Conservation (phyloP, 2,329 filamentous ascomycete species). For the Colletotrichum musicola region DNA sequence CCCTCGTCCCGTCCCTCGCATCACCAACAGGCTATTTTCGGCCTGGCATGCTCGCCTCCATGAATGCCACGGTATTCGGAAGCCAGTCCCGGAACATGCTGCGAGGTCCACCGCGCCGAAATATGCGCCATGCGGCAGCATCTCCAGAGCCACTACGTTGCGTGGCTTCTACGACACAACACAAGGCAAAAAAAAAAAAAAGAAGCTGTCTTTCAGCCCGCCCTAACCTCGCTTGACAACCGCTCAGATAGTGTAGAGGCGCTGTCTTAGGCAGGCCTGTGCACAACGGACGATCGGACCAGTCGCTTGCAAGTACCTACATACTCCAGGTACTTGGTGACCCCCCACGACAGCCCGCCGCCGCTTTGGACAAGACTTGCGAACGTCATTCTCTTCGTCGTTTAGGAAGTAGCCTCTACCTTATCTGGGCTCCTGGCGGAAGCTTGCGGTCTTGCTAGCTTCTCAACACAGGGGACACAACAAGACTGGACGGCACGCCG, state of each 20-base stretch:
- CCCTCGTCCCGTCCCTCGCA: slow-evolving; percentile 7
- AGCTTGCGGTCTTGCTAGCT: background rate
- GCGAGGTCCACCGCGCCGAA: slow-evolving; percentile 6
- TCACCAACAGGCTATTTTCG: slow-evolving; percentile 11
- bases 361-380: slow-evolving; percentile 4
- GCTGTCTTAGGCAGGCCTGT: slow-evolving; percentile 22
- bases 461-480: background rate
- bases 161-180: no score
- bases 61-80: slow-evolving; percentile 10
- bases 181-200: no score
- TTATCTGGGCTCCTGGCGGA: background rate
- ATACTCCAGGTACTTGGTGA: background rate
- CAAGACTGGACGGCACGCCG: background rate
- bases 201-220: background rate
- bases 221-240: slow-evolving; percentile 6
- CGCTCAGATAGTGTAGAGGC: slow-evolving; percentile 20
- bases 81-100: background rate
- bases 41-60: background rate
- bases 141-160: no score
- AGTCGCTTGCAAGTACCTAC: slow-evolving; percentile 19
- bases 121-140: slow-evolving; percentile 24
- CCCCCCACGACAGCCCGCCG: slow-evolving; percentile 3
- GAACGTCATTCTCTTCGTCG: slow-evolving; percentile 22
- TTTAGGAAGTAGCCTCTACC: background rate
- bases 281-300: slow-evolving; percentile 22